Base-by-base conservation (phyloP, 2,329 filamentous ascomycete species). In the Penicillium polonicum region DNA sequence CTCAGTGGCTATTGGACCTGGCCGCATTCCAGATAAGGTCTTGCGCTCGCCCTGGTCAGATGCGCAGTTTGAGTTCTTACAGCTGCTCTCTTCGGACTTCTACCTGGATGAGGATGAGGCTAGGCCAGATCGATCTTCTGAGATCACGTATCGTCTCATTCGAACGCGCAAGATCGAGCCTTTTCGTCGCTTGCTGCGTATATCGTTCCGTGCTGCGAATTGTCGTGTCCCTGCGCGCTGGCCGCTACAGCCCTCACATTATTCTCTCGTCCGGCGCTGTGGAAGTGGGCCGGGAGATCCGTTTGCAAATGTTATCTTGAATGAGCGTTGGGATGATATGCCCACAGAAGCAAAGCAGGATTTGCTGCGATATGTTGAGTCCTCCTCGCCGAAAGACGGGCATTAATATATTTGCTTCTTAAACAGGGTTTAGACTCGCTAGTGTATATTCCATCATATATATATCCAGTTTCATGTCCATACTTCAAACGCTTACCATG, bases 1-100 rank as follows among this genome's bases (percentile, higher is more conserved):
- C 41, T 72, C 71, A 39, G 59, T 60, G 10, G 55, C 55, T 4
- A 63, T 69, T 0, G 52, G 62, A 2, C 70, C 72, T 1, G 68
- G 69, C 3, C 68, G 70, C 7, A 72, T 79, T 42, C 77, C 77
- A 0, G 70, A 76, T 43, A 72, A 73, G 48, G 55, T 79, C 2
- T 70, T 79, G 3, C 55, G 63, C 8, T 44, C 62, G 0, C 75
- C 76, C 4, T 79, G 76, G 76, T 76, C 74, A 0, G 63, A 70
- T 5, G 55, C 69, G 8, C 74, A 77, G 39, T 64, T 79, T 5
- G 70, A 74, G 27, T 70, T 79, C 10, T 67, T 79, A 2, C 64
- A 71, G 15, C 59, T 79, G 0, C 60, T 79, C 0, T 68, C 73
- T 1, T 57, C 60, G 15, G 70, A 72, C 29, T 73, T 74, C 6